These are phyloP conservation scores for Mortierella sp. DNA, from an alignment of 371 early-diverging fungal species.

Conservation along the genomic window DNA sequence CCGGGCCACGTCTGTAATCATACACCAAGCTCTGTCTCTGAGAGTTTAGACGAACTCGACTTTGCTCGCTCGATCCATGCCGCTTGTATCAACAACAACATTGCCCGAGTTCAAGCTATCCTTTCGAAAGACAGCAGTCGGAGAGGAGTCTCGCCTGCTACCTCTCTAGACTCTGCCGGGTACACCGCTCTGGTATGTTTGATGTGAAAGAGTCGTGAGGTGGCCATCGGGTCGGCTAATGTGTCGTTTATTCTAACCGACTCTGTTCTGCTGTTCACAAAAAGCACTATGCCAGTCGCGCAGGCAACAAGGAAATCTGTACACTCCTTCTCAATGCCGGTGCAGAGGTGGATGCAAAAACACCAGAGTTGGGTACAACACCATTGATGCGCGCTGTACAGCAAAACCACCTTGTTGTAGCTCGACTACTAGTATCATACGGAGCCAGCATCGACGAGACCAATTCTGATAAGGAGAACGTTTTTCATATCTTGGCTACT, in stretches of 20 bases:
- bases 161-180: slow-evolving; percentile 37
- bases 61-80: slow-evolving; percentile 51
- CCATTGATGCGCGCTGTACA: slow-evolving; percentile 44
- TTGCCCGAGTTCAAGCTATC: slow-evolving; percentile 24
- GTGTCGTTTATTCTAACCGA: too few species aligned
- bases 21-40: slow-evolving; percentile 23
- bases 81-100: slow-evolving; percentile 43
- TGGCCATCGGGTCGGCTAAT: too few species aligned
- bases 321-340: slow-evolving; percentile 39
- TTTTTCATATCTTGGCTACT: slow-evolving; percentile 39
- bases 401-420: slow-evolving; percentile 33
- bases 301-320: slow-evolving; percentile 49
- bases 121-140: slow-evolving; percentile 25
- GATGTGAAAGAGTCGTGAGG: too few species aligned
- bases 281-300: slow-evolving; percentile 50
- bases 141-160: slow-evolving; percentile 25
- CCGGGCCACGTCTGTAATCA: slow-evolving; percentile 46
- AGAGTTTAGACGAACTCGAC: slow-evolving; percentile 46
- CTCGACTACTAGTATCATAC: slow-evolving; percentile 34
- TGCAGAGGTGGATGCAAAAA: slow-evolving; percentile 38
- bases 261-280: not conserved
- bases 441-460: slow-evolving; percentile 26
- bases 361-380: slow-evolving; percentile 43
- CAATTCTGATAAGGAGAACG: slow-evolving; percentile 30
- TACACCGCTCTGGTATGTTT: slow-evolving; percentile 43